Percentiles rank a stretch among this genome's conserved stretches.
These are phyloP conservation scores for Dictyostelium capitatum DNA, from an alignment of 78 protist genomes.

Conservation along the genomic window DNA sequence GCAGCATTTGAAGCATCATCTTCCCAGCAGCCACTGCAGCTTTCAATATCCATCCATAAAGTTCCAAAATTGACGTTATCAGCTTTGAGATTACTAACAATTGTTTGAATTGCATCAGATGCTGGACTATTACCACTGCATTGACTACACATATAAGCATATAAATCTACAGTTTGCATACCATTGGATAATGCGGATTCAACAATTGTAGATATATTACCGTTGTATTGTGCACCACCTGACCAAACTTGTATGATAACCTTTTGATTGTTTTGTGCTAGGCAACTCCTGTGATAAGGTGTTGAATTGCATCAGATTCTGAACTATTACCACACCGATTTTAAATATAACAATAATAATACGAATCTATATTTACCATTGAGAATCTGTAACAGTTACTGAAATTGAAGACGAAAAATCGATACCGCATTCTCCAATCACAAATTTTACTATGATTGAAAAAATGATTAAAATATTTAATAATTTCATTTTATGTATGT, in stretches of 20 bases:
- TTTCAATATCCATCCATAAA: slow-evolving; percentile 63
- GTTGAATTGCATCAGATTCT: slow-evolving; percentile 19
- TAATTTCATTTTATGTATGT: neutral
- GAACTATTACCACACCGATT: slow-evolving; percentile 44
- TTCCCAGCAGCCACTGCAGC: slow-evolving; percentile 60
- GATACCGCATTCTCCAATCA: slow-evolving; percentile 38
- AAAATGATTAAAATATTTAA: neutral
- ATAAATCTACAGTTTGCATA: slow-evolving; percentile 34
- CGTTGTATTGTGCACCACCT: slow-evolving; percentile 45
- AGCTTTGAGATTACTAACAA: neutral
- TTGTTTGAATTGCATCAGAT: slow-evolving; percentile 16
- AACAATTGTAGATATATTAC: neutral
- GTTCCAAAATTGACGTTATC: slow-evolving; percentile 19
- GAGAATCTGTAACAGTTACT: neutral
- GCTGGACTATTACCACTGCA: slow-evolving; percentile 50
- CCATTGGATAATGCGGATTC: slow-evolving; percentile 31
- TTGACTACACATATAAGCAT: slow-evolving; percentile 51
- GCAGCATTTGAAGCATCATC: neutral
- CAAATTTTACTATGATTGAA: neutral
- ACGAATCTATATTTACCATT: no score
- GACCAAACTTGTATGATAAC: slow-evolving; percentile 63
- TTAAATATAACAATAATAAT: no score
- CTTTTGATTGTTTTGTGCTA: slow-evolving; percentile 7
- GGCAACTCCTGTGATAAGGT: slow-evolving; percentile 17
- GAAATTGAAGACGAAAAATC: slow-evolving; percentile 32